Percentiles rank a stretch among this genome's conserved stretches.
Evolutionary conservation across 1,284 basidiomycete genomes (phyloP).

Genomic region (Ceratobasidium theobromae): DNA sequence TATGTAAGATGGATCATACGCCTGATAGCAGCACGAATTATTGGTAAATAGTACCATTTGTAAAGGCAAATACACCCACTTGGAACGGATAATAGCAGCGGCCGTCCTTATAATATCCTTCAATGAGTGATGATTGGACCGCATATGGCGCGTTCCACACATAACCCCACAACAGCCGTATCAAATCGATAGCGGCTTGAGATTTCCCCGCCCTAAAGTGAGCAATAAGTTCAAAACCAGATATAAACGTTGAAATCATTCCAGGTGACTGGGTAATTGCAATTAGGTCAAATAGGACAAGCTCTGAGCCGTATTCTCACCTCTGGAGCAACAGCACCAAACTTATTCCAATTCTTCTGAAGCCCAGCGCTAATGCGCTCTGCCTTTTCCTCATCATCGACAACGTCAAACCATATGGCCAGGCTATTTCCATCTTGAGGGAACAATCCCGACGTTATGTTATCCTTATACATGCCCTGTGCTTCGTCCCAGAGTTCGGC

Average conservation of each 20-base stretch:
- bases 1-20: conserved; percentile 26
- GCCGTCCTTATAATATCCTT: conserved; percentile 21
- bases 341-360: conserved; percentile 20
- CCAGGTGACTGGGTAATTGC: conserved; percentile 11
- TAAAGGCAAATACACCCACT: neutral
- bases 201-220: conserved; percentile 16
- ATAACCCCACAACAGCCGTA: conserved; percentile 18
- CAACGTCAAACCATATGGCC: conserved; percentile 16
- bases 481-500: conserved; percentile 3
- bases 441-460: neutral
- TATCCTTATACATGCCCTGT: conserved; percentile 22
- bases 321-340: conserved; percentile 21
- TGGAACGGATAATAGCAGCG: conserved; percentile 28
- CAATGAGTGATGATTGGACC: conserved; percentile 27
- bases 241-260: conserved; percentile 28
- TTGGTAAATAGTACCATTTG: neutral
- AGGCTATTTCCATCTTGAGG: conserved; percentile 27
- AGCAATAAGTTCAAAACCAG: conserved; percentile 25
- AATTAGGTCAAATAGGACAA: neutral
- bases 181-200: conserved; percentile 8
- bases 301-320: no score
- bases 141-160: conserved; percentile 21
- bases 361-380: neutral
- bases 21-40: neutral
- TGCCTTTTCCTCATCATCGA: neutral